phyloP scores from a whole-genome alignment of 257 asterid species.

The Osmanthus fragrans region DNA sequence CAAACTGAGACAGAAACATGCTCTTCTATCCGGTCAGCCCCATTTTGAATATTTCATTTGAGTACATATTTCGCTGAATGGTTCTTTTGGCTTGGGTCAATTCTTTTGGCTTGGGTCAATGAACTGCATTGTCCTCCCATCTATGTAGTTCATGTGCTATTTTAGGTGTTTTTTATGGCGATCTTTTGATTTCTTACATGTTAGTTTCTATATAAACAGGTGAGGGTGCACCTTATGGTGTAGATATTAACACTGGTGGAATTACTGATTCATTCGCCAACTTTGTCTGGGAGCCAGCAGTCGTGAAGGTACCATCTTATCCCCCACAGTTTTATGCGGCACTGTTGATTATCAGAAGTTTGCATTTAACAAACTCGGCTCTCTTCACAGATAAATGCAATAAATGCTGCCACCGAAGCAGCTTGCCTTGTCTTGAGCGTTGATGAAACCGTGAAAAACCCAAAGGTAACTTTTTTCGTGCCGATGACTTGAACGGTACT shows the following conservation, averaged over 20 bases:
- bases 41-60: not conserved
- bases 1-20: conserved; percentile 47
- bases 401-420: conserved; percentile 90
- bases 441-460: conserved; percentile 84
- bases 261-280: conserved; percentile 75
- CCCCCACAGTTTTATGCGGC: not conserved
- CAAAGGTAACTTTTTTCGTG: conserved; percentile 51
- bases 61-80: not conserved
- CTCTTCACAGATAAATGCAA: conserved; percentile 66
- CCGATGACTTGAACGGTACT: not conserved
- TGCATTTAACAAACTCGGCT: not conserved
- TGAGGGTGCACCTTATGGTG: conserved; percentile 57
- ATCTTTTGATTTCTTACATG: not conserved
- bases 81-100: not conserved
- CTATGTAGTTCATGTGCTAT: not conserved
- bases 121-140: not conserved
- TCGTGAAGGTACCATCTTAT: conserved; percentile 58
- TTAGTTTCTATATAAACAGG: conserved; percentile 27
- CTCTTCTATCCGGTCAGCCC: conserved; percentile 39
- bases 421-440: conserved; percentile 83
- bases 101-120: not conserved
- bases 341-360: not conserved
- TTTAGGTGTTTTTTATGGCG: not conserved
- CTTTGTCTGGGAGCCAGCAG: conserved; percentile 91
- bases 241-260: conserved; percentile 58